Evolutionary conservation across 2,329 filamentous ascomycete genomes (phyloP), one percentile per base, ranked within the genome.

Genomic region (Ampelomyces quisqualis): DNA sequence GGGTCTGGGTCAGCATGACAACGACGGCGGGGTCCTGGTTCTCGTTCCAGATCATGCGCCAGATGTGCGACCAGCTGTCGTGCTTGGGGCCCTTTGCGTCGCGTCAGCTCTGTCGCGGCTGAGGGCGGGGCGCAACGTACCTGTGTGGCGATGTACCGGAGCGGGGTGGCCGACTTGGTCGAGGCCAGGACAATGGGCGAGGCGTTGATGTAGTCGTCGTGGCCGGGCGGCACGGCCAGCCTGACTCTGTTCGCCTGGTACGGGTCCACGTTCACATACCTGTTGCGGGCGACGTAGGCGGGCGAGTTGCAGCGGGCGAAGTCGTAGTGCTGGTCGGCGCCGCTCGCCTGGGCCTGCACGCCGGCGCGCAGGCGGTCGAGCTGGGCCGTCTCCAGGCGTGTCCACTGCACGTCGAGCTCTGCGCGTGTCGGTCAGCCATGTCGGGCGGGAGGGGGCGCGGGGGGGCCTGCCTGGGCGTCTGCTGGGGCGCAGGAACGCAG

Each of bases 11-110:
- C 48, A 98, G 80, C 88, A 97, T 96, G 42, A 97, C 84, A 38
- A 97, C 85, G 41, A 97, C 88, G 1, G 82, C 89, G 1, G 70
- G 67, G 19, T 61, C 64, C 2, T 85, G 81, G n/a, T 76, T 81
- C 68, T 94, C 88, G 59, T 94, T 84, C 65, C 88, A 87, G 23
- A 96, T 76, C 93, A 98, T 98, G 62, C 93, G 88, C 88, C 91
- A 98, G 52, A 95, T 87, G 62, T 95, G 89, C 53, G 84, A 81
- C 40, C 85, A 77, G 11, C 86, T 88, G 18, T 81, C 79, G 45
- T 77, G 69, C 60, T 90, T 95, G 5, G 93, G 93, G 0, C 93
- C 93, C 73, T 84, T 3, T 3, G 22, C n/a, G 6, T 3, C n/a
- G 22, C 14, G 10, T 22, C 13, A 26, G 14, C n/a, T 31, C 22